phyloP scores from a whole-genome alignment of 768 basidiomycete species.

The Tylopilus intermedius region DNA sequence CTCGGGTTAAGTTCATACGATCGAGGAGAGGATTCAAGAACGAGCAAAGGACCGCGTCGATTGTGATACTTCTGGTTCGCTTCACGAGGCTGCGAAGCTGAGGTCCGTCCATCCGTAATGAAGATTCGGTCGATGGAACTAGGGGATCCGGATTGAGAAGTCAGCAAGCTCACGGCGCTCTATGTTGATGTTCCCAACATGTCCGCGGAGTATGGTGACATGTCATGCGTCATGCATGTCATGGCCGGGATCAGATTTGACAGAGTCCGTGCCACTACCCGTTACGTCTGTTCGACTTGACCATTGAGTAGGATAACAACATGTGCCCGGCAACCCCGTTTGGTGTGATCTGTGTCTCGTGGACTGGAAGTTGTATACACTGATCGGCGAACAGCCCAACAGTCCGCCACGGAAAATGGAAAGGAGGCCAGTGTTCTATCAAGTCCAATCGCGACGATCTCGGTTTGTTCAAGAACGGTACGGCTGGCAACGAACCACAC shows the following conservation, averaged over 20 bases:
- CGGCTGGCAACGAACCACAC: conserved; percentile 3
- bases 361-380: neutral
- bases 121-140: conserved; percentile 13
- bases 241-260: conserved; percentile 6
- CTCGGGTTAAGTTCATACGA: neutral
- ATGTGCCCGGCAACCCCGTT: neutral
- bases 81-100: conserved; percentile 14
- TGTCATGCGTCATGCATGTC: neutral
- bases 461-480: conserved; percentile 8
- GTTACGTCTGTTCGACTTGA: neutral
- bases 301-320: neutral
- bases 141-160: conserved; percentile 13
- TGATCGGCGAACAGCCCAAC: conserved; percentile 22
- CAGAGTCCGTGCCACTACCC: conserved; percentile 4
- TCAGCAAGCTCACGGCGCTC: conserved; percentile 11
- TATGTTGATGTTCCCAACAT: conserved; percentile 5
- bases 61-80: conserved; percentile 4
- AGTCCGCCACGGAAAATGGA: conserved; percentile 3
- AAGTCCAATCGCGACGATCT: conserved; percentile 18
- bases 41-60: neutral
- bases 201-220: conserved; percentile 25
- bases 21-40: neutral
- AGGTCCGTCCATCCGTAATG: conserved; percentile 20
- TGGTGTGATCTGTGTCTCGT: conserved; percentile 1
- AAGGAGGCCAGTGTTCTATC: conserved; percentile 20